A percentile compares a stretch with the other conserved stretches of the same genome.
Evolutionary conservation across 306 rosid species (phyloP).

Genomic region (Comarum palustre): DNA sequence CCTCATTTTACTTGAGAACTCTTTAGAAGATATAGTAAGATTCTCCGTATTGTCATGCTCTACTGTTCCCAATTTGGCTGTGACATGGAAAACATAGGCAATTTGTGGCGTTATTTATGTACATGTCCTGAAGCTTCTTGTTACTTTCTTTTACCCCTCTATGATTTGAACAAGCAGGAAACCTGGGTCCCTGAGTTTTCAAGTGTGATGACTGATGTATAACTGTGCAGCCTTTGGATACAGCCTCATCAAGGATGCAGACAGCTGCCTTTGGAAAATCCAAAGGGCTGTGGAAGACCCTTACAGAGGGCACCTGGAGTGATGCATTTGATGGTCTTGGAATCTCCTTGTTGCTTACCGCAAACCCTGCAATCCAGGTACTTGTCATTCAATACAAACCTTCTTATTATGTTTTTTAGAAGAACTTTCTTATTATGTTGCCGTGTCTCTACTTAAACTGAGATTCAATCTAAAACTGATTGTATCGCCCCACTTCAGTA

Average conservation of each 20-base stretch:
- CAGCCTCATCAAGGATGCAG: slow-evolving; percentile 98
- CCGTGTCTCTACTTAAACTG: background rate
- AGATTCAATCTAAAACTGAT: slow-evolving; percentile 25
- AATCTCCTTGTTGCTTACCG: slow-evolving; percentile 80
- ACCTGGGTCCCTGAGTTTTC: slow-evolving; percentile 15
- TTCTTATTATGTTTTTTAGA: background rate
- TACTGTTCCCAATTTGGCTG: background rate
- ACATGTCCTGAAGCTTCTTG: background rate
- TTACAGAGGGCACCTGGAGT: slow-evolving; percentile 85
- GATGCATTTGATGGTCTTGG: slow-evolving; percentile 95
- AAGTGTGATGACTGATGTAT: slow-evolving; percentile 37
- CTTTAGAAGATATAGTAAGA: background rate
- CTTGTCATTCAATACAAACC: slow-evolving; percentile 10
- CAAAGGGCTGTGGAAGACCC: slow-evolving; percentile 76
- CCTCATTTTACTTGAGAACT: slow-evolving; percentile 7
- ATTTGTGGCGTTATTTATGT: background rate
- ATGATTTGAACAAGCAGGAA: slow-evolving; percentile 3
- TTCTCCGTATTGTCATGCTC: background rate
- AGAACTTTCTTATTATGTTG: background rate
- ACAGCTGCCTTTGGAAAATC: slow-evolving; percentile 95
- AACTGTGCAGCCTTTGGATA: slow-evolving; percentile 84
- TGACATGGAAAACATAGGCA: background rate
- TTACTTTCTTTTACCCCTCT: slow-evolving; percentile 2
- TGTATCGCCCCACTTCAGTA: slow-evolving; percentile 44
- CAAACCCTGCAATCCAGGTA: slow-evolving; percentile 98